Evolutionary conservation across 2,329 filamentous ascomycete genomes (phyloP), one percentile per base, ranked within the genome.

Genomic region (Zymoseptoria pseudotritici): DNA sequence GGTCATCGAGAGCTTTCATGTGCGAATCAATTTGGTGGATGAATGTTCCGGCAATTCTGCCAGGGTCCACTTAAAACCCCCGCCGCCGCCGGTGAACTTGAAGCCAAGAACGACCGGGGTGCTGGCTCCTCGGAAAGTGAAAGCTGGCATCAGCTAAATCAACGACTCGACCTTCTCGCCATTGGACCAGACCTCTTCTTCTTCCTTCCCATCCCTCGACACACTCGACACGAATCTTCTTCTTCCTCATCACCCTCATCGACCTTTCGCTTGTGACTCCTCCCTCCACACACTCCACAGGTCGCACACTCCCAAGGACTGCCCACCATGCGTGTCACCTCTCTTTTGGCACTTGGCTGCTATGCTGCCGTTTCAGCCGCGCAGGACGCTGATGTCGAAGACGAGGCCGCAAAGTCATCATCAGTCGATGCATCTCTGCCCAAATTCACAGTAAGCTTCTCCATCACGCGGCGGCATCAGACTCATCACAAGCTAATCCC

Each of bases 281-380:
- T 26, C 19, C 24, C 20, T 21, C 29, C 22, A 20, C 55, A 19
- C 24, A 8, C 36, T 51, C 24, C 46, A 50, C 46, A 46, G 22
- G 42, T 36, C 22, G 24, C 55, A 53, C 29, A 13, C 24, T 26
- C 21, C 22, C 9, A 24, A 50, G 54, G 36, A 49, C 26, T 54
- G 56, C 60, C 57, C 82, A 86, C 73, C 74, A 95, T 95, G 91
- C 90, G 88, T 85, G 85, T 96, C 78, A 87, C 89, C 79, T 82
- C 88, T 75, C 85, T 88, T 73, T 83, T 91, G 71, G 87, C 87
- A 68, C 85, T 88, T 68, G 83, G 82, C 66, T 76, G 85, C 71
- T 81, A 88, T 72, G 87, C 82, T 71, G 82, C 90, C 74, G 89
- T 89, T 71, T 87, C 86, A 67, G 83, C 86, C 75, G 84, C 85